Base-by-base conservation (phyloP, 1,139 yeast species). In the Debaryomyces fabryi region DNA sequence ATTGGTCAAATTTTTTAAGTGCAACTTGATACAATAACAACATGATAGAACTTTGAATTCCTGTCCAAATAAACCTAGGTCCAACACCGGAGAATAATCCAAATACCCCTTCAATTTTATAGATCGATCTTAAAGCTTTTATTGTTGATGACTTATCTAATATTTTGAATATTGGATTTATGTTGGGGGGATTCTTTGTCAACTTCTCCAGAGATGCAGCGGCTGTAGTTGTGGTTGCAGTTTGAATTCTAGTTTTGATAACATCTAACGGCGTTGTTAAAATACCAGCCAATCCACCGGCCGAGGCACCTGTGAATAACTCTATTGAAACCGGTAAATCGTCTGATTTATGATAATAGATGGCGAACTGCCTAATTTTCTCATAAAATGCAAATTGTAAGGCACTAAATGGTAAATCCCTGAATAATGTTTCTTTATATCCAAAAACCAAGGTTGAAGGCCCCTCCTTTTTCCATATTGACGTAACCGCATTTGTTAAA, bases 381-480 rank as follows among this genome's bases (percentile, higher is more conserved):
- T 93, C 99, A 67, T 93, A 93, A 59, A 93, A 93, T 48, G 98
- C 96, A 72, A 93, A 88, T 63, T 93, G 99, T 46, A 93, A 75
- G 0, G 98, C 98, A 57, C 96, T 88, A 64, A 93, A 93, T 6
- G 99, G 99, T 56, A 93, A 72, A 61, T 93, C 99, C 56, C 99
- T 79, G 36, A 88, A 82, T 53, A 93, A 71, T 0, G 99, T 93
- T 34, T 97, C 99, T 63, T 88, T 91, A 69, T 92, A 93, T 0
- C 99, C 99, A 66, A 82, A 89, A 47, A 88, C 88, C 55, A 93
- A 75, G 0, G 98, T 86, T 9, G 78, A 71, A 41, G 78, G 65
- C 3, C 98, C 98, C 67, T 93, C 99, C 0, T 69, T 71, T 45
- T 72, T 72, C 2, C 81, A 67, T 7, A 93, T 86, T 1, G 89